These are phyloP conservation scores for Acacia acuminata DNA, from an alignment of 306 rosid species.

Conservation along the genomic window DNA sequence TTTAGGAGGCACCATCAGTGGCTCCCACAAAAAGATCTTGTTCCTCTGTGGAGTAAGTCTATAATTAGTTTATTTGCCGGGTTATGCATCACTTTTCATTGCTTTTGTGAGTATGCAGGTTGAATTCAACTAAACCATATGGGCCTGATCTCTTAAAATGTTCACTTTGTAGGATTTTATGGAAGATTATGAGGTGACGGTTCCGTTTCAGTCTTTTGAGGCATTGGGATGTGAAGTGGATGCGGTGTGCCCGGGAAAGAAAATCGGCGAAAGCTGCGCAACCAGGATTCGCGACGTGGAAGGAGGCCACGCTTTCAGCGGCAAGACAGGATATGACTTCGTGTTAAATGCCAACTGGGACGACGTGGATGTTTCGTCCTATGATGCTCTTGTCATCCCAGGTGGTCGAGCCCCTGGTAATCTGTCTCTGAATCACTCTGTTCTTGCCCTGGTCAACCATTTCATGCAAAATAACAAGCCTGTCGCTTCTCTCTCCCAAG, in stretches of 20 bases:
- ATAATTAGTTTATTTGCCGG: too few relatives aligned
- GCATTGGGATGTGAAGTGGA: slow-evolving; percentile 90
- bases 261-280: slow-evolving; percentile 71
- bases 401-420: slow-evolving; percentile 52
- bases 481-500: slow-evolving; percentile 54
- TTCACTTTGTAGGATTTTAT: slow-evolving; percentile 66
- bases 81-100: background rate
- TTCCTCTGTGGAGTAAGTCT: slow-evolving; percentile 88
- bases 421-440: slow-evolving; percentile 35
- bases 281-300: slow-evolving; percentile 90
- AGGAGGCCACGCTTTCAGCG: slow-evolving; percentile 88
- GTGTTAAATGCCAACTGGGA: slow-evolving; percentile 63
- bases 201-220: slow-evolving; percentile 86
- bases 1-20: slow-evolving; percentile 75
- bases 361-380: slow-evolving; percentile 50
- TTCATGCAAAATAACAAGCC: slow-evolving; percentile 50
- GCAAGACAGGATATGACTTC: slow-evolving; percentile 77
- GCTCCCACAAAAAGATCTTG: slow-evolving; percentile 61
- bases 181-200: slow-evolving; percentile 84
- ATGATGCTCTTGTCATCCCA: slow-evolving; percentile 56
- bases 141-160: background rate
- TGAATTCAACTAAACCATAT: background rate
- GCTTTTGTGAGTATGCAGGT: background rate
- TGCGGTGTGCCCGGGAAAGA: slow-evolving; percentile 80
- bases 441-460: slow-evolving; percentile 42